Conservation (phyloP, 2,329 filamentous ascomycete species). For the Periconia sp. region DNA sequence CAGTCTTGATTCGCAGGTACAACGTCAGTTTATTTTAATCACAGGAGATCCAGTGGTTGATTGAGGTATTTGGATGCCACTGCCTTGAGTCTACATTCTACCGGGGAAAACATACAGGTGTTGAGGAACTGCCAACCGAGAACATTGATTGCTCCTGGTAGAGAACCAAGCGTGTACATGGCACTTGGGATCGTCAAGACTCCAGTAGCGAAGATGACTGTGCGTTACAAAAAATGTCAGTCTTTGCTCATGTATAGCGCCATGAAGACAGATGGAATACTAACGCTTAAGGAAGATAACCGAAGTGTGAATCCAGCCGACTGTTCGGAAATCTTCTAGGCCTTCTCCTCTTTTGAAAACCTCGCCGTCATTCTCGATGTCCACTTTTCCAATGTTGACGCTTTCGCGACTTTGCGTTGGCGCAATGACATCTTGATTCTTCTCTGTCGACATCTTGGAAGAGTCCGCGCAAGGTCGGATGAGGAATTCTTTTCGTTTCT, state of each 20-base stretch:
- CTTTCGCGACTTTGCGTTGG: conserved; percentile 24
- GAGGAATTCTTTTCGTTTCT: not conserved
- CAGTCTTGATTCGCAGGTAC: conserved; percentile 34
- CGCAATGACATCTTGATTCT: conserved; percentile 25
- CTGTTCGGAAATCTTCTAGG: conserved; percentile 56
- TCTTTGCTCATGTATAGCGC: not conserved
- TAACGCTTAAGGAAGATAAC: conserved; percentile 56
- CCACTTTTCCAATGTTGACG: conserved; percentile 22
- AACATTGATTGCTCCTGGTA: conserved; percentile 52
- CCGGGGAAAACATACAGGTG: conserved; percentile 23
- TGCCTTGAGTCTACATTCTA: no score
- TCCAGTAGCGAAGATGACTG: conserved; percentile 53
- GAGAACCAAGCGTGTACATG: conserved; percentile 51
- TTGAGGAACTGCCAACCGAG: conserved; percentile 53
- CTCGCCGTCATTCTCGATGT: conserved; percentile 45
- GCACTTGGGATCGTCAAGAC: conserved; percentile 54
- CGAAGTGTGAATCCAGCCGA: conserved; percentile 55
- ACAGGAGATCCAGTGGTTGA: no score
- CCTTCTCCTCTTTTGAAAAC: conserved; percentile 53
- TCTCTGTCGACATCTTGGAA: conserved; percentile 26
- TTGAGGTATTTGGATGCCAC: no score
- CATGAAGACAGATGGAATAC: not conserved
- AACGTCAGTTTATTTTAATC: no score
- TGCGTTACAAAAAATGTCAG: not conserved
- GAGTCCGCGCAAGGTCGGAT: not conserved